phyloP scores from a whole-genome alignment of 805 yeast species.

The fission yeast (Schizosaccharomyces pombe) region ASM294v3 CU329670.1:845501-846000 shows the following conservation, averaged over 20 bases:
- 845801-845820: slow-evolving; percentile 51
- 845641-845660: slow-evolving; percentile 32
- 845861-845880: slow-evolving; percentile 62
- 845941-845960: too few relatives aligned
- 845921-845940: too few relatives aligned
- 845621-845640: slow-evolving; percentile 40
- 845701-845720: slow-evolving; percentile 61
- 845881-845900: slow-evolving; percentile 19
- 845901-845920: slow-evolving; percentile 10
- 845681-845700: slow-evolving; percentile 43
- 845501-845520: slow-evolving; percentile 67
- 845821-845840: slow-evolving; percentile 38
- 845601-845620: slow-evolving; percentile 54
- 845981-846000: too few relatives aligned
- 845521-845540: slow-evolving; percentile 43
- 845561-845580: slow-evolving; percentile 41
- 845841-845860: slow-evolving; percentile 52
- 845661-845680: slow-evolving; percentile 58
- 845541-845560: slow-evolving; percentile 39
- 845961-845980: too few relatives aligned
- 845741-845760: slow-evolving; percentile 34
- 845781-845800: slow-evolving; percentile 51
- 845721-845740: slow-evolving; percentile 42
- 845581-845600: slow-evolving; percentile 49
- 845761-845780: slow-evolving; percentile 40